Evolutionary conservation across 495 filamentous ascomycete species (phyloP).

Genomic region (Pseudevernia furfuracea): DNA sequence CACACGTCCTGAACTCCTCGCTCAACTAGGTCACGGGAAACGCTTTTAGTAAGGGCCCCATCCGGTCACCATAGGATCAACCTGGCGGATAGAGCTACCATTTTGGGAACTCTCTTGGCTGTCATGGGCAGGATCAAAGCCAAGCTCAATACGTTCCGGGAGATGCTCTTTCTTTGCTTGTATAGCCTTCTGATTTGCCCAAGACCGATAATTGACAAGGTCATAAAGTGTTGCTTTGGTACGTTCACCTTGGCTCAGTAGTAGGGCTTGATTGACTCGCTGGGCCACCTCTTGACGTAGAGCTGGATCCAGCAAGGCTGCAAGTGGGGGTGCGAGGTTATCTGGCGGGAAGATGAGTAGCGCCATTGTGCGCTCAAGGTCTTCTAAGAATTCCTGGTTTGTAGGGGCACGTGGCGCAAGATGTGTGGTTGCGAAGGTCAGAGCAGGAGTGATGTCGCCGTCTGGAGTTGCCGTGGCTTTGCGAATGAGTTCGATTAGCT

Average conservation of each 20-base stretch:
- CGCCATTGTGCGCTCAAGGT: conserved; percentile 87
- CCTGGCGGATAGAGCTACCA: conserved; percentile 13
- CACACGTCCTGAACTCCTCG: conserved; percentile 20
- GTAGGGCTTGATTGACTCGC: conserved; percentile 79
- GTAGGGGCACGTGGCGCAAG: conserved; percentile 80
- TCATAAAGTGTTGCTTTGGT: conserved; percentile 73
- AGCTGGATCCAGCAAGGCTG: conserved; percentile 65
- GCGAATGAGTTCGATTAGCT: conserved; percentile 89
- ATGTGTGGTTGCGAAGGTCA: conserved; percentile 80
- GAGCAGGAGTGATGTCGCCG: conserved; percentile 69
- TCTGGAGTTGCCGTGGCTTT: conserved; percentile 53
- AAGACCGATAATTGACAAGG: conserved; percentile 72
- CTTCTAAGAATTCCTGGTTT: conserved; percentile 72
- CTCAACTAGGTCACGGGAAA: conserved; percentile 10
- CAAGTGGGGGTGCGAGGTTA: conserved; percentile 66
- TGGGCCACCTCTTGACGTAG: conserved; percentile 76
- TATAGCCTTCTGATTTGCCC: conserved; percentile 73
- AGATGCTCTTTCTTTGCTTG: conserved; percentile 66
- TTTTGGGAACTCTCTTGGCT: conserved; percentile 16
- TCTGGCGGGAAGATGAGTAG: conserved; percentile 79
- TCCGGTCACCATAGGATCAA: conserved; percentile 17
- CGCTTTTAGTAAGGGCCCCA: conserved; percentile 19
- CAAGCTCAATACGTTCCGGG: conserved; percentile 63
- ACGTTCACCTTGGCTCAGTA: conserved; percentile 59
- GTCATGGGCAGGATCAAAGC: conserved; percentile 40